A percentile compares a stretch with the other conserved stretches of the same genome.
These are phyloP conservation scores for Ogataea philodendri DNA, from an alignment of 805 yeast species.

Conservation along the genomic window DNA sequence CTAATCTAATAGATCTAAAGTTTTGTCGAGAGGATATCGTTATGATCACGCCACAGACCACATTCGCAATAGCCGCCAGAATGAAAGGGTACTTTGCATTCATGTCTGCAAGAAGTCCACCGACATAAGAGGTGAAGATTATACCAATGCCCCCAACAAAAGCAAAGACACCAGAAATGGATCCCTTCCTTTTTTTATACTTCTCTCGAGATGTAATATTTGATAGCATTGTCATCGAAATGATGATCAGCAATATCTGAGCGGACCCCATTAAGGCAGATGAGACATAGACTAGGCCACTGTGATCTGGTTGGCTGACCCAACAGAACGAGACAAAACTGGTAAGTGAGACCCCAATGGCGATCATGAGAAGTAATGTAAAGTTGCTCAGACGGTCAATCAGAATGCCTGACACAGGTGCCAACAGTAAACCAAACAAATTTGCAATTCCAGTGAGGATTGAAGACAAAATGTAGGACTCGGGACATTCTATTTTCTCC, in stretches of 20 bases:
- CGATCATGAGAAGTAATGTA: constrained; percentile 33
- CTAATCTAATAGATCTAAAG: constrained; percentile 5
- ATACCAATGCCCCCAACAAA: constrained; percentile 70
- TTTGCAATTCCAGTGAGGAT: constrained; percentile 69
- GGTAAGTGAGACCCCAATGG: constrained; percentile 43
- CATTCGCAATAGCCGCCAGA: constrained; percentile 45
- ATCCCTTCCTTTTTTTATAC: constrained; percentile 50
- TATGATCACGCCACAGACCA: constrained; percentile 25
- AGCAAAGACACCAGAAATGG: constrained; percentile 67
- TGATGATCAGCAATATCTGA: constrained; percentile 60
- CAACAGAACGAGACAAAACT: constrained; percentile 41
- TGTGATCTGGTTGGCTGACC: constrained; percentile 35
- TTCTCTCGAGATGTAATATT: constrained; percentile 41
- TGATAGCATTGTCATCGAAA: constrained; percentile 56
- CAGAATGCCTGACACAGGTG: constrained; percentile 64
- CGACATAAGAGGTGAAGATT: constrained; percentile 54
- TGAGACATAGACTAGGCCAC: constrained; percentile 37
- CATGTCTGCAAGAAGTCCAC: constrained; percentile 57
- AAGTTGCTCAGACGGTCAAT: constrained; percentile 43
- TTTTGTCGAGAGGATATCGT: neutral
- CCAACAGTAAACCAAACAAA: constrained; percentile 51
- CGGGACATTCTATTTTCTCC: constrained; percentile 48
- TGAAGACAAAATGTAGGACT: constrained; percentile 64
- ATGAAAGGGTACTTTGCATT: constrained; percentile 61
- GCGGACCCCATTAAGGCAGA: constrained; percentile 53